These are phyloP conservation scores for Bauhinia variegata DNA, from an alignment of 306 rosid genomes.

Conservation along the genomic window DNA sequence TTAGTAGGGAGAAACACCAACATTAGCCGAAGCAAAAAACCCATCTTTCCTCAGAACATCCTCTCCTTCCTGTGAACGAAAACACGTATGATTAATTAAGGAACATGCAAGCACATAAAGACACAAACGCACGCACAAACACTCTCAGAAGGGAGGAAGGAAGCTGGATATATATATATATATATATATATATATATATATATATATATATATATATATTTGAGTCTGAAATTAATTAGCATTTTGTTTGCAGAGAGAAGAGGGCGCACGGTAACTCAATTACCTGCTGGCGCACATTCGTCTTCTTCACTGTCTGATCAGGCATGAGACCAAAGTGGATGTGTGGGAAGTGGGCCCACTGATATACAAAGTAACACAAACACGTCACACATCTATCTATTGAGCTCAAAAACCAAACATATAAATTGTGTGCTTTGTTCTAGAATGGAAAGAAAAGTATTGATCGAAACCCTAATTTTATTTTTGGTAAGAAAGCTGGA, in stretches of 20 bases:
- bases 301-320: conserved; percentile 74
- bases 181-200: too few relatives aligned
- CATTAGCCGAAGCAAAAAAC: conserved; percentile 64
- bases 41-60: conserved; percentile 73
- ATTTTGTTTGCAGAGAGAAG: conserved; percentile 20
- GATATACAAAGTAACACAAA: conserved; percentile 42
- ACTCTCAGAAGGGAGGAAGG: too few relatives aligned
- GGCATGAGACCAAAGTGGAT: conserved; percentile 97
- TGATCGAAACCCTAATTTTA: conserved; percentile 34
- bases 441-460: too few relatives aligned
- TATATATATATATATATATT: too few relatives aligned
- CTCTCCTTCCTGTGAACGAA: conserved; percentile 73
- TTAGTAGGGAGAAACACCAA: conserved; percentile 77
- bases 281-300: conserved; percentile 74
- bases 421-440: too few relatives aligned
- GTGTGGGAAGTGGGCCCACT: conserved; percentile 99
- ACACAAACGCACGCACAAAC: conserved; percentile 36
- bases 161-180: too few relatives aligned
- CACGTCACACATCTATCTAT: conserved; percentile 30
- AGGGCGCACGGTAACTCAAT: conserved; percentile 33
- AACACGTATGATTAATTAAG: too few relatives aligned
- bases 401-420: conserved; percentile 27
- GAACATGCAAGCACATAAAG: background rate
- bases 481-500: background rate
- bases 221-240: conserved; percentile 36